Evolutionary conservation across 2,329 filamentous ascomycete species (phyloP), one percentile per base, ranked within the genome.

Genomic region (Fusarium mangiferae): DNA sequence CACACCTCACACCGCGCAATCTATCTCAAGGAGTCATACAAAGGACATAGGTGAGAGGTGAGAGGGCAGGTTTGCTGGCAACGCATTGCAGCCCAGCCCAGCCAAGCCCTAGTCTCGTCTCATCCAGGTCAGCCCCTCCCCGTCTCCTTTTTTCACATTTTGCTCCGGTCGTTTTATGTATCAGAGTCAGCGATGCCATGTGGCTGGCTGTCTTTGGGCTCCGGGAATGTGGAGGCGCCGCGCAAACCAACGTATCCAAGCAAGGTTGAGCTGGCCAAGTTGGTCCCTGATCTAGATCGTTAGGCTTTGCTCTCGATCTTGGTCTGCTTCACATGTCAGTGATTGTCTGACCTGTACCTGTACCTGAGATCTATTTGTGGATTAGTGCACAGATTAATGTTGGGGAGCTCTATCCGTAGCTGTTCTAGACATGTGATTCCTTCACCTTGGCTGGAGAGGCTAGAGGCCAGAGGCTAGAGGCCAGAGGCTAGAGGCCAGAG

Each of bases 251-350:
- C 39, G 24, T 45, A 57, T 58, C 44, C 57, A 55, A 46, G 28
- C 55, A 44, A 56, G 54, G 35, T 58, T 46, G 39, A 44, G n/a
- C n/a, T 48, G 62, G 60, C 52, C 49, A 28, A 44, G 26, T 22
- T 42, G 62, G 64, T 74, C 68, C 62, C 49, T 72, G 62, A 74
- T 68, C 56, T 74, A 72, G 71, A 74, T 74, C 55, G 45, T 51
- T 46, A 39, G 55, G 64, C 52, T 72, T 56, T 51, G 17, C 56
- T 55, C 71, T 74, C 66, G 60, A 73, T 73, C 60, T 54, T 14
- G 44, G 70, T 55, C 66, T 67, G 55, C 61, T 73, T 73, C 71
- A 73, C 71, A 73, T 73, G 71, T 74, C 71, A 73, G 62, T 58
- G 60, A 39, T 51, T 70, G 70, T 62, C 51, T 70, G 56, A 59